These are phyloP conservation scores for Pleurotus platypus DNA, from an alignment of 768 basidiomycete genomes.

Conservation along the genomic window DNA sequence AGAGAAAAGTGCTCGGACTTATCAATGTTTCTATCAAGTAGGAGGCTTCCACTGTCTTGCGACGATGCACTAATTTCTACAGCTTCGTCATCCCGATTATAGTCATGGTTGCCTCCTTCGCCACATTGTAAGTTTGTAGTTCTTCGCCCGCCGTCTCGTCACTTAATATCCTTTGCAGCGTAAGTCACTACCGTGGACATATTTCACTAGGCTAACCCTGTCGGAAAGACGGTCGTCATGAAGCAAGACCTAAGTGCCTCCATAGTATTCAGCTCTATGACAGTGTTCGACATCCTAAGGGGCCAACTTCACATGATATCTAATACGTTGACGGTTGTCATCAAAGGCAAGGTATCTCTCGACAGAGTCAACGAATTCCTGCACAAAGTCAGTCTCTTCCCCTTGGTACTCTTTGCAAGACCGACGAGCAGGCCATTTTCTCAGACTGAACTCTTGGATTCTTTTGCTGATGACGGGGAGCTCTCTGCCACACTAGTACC, in stretches of 20 bases:
- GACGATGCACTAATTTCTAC: background rate
- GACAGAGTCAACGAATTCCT: constrained; percentile 47
- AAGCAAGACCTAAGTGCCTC: constrained; percentile 37
- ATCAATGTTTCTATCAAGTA: constrained; percentile 41
- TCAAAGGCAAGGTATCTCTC: constrained; percentile 57
- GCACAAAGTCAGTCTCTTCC: constrained; percentile 24
- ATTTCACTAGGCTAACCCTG: too few species aligned
- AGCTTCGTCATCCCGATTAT: constrained; percentile 60
- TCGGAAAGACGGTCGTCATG: constrained; percentile 32
- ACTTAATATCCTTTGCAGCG: too few species aligned
- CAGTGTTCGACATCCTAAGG: constrained; percentile 62
- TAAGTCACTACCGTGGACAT: too few species aligned
- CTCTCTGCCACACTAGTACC: too few species aligned
- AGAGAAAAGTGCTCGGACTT: constrained; percentile 47
- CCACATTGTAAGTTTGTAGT: constrained; percentile 43
- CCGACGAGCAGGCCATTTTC: background rate
- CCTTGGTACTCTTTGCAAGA: background rate
- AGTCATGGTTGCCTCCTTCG: constrained; percentile 65
- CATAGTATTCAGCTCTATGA: constrained; percentile 49
- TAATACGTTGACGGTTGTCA: constrained; percentile 18
- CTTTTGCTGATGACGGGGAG: constrained; percentile 20
- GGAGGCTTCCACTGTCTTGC: constrained; percentile 10
- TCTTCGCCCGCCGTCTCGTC: too few species aligned
- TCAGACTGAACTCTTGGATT: constrained; percentile 47
- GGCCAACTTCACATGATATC: constrained; percentile 41